A percentile compares a stretch with the other conserved stretches of the same genome.
phyloP scores from a whole-genome alignment of 2,329 filamentous ascomycete species.

The Geoglossum cookeanum region DNA sequence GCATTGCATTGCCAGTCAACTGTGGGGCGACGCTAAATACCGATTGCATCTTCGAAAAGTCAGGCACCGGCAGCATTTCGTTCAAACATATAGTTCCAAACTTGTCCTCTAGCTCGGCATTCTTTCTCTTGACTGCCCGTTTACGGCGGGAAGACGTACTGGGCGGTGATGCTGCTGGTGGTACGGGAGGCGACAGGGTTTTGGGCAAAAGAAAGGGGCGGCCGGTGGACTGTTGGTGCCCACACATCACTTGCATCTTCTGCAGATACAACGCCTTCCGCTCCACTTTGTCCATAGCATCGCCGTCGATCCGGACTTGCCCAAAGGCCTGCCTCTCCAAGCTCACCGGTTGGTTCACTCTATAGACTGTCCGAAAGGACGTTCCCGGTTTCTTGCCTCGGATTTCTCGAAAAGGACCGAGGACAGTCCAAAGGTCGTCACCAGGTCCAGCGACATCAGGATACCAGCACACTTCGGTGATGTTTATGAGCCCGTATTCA shows the following conservation, averaged over 20 bases:
- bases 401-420: neutral
- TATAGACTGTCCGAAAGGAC: neutral
- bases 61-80: no score
- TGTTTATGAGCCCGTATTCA: neutral
- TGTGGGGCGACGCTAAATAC: no score
- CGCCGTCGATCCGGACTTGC: neutral
- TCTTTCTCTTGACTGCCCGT: neutral
- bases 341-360: neutral
- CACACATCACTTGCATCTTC: neutral
- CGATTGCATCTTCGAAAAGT: no score
- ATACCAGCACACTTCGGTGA: neutral
- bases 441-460: neutral
- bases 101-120: no score
- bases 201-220: no score
- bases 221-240: neutral
- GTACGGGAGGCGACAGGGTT: neutral
- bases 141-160: neutral
- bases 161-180: neutral
- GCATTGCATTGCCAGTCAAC: no score
- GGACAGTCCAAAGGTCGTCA: neutral
- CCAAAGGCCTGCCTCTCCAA: neutral
- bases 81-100: no score
- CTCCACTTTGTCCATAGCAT: neutral
- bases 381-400: neutral
- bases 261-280: neutral